Percentiles rank a stretch among this genome's conserved stretches.
Evolutionary conservation across 2,329 filamentous ascomycete genomes (phyloP).

Genomic region (Berkeleyomyces rouxiae): DNA sequence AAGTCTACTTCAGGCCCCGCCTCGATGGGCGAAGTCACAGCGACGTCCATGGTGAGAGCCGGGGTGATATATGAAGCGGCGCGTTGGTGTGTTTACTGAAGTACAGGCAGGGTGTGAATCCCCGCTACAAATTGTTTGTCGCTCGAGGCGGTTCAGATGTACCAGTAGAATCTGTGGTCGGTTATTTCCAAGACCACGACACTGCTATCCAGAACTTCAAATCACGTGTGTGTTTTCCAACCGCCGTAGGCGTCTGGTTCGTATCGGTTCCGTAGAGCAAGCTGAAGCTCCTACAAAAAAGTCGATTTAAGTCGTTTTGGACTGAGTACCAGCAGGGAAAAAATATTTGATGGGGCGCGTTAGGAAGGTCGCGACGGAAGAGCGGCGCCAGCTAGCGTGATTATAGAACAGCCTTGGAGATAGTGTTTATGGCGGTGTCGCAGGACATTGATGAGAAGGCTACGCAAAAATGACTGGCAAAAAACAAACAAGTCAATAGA

Average conservation of each 20-base stretch:
- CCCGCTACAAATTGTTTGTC: background rate
- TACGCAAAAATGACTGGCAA: background rate
- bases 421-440: too few species aligned
- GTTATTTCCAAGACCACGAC: too few species aligned
- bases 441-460: background rate
- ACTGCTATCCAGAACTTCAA: too few species aligned
- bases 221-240: too few species aligned
- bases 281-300: background rate
- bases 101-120: background rate
- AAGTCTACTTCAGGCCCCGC: conserved; percentile 70
- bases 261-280: background rate
- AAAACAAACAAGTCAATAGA: background rate
- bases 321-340: background rate
- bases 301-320: background rate
- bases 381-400: background rate
- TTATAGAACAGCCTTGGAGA: too few species aligned
- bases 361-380: background rate
- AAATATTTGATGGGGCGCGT: background rate
- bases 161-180: too few species aligned
- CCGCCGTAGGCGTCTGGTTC: background rate
- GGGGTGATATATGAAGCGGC: background rate
- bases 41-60: conserved; percentile 11
- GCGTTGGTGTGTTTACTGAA: background rate
- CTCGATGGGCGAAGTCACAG: conserved; percentile 4
- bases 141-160: background rate